These are phyloP conservation scores for Kluyveromyces wickerhamii DNA, from an alignment of 805 yeast genomes.

Conservation along the genomic window DNA sequence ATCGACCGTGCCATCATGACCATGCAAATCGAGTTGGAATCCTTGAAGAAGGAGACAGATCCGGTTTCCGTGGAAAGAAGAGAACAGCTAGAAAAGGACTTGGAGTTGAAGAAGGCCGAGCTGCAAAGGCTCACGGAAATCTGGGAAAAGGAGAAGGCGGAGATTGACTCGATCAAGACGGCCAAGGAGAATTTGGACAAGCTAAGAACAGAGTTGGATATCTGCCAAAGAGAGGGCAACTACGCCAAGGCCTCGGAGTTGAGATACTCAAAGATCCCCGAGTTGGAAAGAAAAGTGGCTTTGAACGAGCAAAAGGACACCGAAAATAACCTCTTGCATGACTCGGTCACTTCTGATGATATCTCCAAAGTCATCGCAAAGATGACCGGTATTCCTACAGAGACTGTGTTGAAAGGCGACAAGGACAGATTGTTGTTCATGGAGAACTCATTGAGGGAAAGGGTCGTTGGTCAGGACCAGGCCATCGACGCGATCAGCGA, in stretches of 20 bases:
- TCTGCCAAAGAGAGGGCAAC: constrained; percentile 74
- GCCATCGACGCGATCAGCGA: constrained; percentile 86
- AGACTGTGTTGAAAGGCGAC: constrained; percentile 86
- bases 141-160: constrained; percentile 80
- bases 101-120: constrained; percentile 57
- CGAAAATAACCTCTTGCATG: constrained; percentile 47
- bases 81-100: constrained; percentile 60
- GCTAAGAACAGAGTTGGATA: constrained; percentile 76
- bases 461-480: constrained; percentile 93
- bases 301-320: constrained; percentile 34
- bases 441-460: constrained; percentile 68
- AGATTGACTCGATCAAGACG: constrained; percentile 66
- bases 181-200: constrained; percentile 79
- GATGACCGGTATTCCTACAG: constrained; percentile 94
- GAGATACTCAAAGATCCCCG: constrained; percentile 82
- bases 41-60: constrained; percentile 88
- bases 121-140: constrained; percentile 61
- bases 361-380: constrained; percentile 86
- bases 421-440: constrained; percentile 82
- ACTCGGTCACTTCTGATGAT: constrained; percentile 89
- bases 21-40: constrained; percentile 89
- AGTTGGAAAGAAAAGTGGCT: constrained; percentile 55
- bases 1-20: constrained; percentile 88
- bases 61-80: constrained; percentile 72
- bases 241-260: constrained; percentile 84